Evolutionary conservation across 148 eudicot species (phyloP).

Genomic region (Dianthus caryophyllus): DNA sequence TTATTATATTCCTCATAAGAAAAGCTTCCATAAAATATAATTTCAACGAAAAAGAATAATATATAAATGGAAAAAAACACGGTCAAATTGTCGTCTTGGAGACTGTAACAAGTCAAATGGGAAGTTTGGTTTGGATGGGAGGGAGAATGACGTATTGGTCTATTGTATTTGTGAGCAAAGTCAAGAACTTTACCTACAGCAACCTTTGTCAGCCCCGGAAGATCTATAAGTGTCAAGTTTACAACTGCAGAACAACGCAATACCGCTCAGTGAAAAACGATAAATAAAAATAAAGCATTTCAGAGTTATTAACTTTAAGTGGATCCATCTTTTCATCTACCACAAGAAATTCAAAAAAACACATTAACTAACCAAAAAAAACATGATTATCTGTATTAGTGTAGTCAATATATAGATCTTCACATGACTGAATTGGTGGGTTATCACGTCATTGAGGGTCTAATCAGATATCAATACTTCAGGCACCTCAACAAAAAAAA

Average conservation of each 20-base stretch:
- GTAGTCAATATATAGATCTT: background rate
- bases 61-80: no score
- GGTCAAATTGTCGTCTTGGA: no score
- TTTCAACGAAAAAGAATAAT: no score
- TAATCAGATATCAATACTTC: background rate
- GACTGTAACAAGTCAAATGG: no score
- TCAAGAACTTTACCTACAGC: conserved; percentile 76
- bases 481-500: background rate
- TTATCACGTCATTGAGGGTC: background rate
- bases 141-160: background rate
- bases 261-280: conserved; percentile 1
- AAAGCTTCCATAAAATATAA: no score
- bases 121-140: no score
- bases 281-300: background rate
- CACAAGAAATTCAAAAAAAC: conserved; percentile 1
- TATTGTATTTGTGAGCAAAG: background rate
- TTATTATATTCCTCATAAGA: no score
- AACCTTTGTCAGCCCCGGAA: conserved; percentile 97
- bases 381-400: background rate
- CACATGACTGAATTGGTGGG: background rate
- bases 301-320: background rate
- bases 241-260: conserved; percentile 66
- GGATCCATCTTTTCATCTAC: background rate
- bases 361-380: background rate
- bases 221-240: conserved; percentile 97